Evolutionary conservation across 2,329 filamentous ascomycete genomes (phyloP), one percentile per base, ranked within the genome.

Genomic region (Pleoardoris graminearum): DNA sequence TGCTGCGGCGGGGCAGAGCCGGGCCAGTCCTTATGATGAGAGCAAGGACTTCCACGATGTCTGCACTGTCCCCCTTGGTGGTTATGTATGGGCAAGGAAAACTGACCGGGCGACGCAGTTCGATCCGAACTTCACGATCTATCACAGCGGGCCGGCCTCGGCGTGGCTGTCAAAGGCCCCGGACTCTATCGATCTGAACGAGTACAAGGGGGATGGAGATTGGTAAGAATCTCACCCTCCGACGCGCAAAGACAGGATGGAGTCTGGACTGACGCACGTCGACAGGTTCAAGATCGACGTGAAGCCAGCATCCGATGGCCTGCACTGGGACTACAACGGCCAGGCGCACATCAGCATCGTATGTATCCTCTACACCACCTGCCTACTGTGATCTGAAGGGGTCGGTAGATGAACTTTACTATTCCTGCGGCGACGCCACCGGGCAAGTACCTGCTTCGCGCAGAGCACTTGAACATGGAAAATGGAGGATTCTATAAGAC

Each of bases 361-460:
- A 33, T 19, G 23, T 37, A n/a, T 38, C 17, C 22, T 23, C n/a
- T 10, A 4, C 27, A 7, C 4, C 27, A 7, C 6, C 3, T 38
- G 3, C 19, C 16, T 16, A 7, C 5, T 23, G 16, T 17, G 33
- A 8, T 23, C 11, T 10, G 14, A n/a, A 21, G 10, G 11, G 23
- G 21, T 38, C 4, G 4, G n/a, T 30, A 58, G 56, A 50, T 51
- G 48, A 58, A 56, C 43, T 58, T 58, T 35, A 59, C 56, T 7
- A 59, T 59, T 23, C 56, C 56, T 4, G 32, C 22, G 27, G 44
- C 47, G 5, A 59, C 56, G 2, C 56, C 56, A 7, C 53, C 56
- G 16, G 56, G 56, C 6, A 47, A 51, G n/a, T 59, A 59, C 35
- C 25, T 59, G 17, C 35, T 59, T 3, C 42, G 56, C 8, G 45